These are phyloP conservation scores for Mortierella sp. DNA, from an alignment of 371 early-diverging fungal species.

Conservation along the genomic window DNA sequence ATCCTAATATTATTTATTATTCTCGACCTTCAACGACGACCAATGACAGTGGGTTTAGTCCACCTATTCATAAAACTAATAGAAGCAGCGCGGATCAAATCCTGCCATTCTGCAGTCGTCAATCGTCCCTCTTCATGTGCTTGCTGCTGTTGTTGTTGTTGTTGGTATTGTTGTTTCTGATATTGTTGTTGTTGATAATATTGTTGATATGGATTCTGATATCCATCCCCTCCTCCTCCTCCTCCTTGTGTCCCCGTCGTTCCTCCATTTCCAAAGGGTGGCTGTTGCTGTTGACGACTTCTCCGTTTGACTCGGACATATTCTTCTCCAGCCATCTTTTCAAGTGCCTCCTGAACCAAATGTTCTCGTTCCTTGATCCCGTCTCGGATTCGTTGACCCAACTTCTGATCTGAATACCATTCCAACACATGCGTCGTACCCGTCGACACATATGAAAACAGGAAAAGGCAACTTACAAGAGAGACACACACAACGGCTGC, in stretches of 20 bases:
- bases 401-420: constrained; percentile 44
- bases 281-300: constrained; percentile 24
- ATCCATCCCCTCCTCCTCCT: constrained; percentile 9
- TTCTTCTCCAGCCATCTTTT: constrained; percentile 51
- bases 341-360: constrained; percentile 38
- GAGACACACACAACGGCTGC: constrained; percentile 36
- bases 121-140: constrained; percentile 17
- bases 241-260: constrained; percentile 17
- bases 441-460: constrained; percentile 40
- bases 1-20: constrained; percentile 9
- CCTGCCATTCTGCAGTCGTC: constrained; percentile 50
- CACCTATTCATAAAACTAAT: constrained; percentile 40
- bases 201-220: constrained; percentile 13
- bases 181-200: constrained; percentile 3
- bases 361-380: constrained; percentile 42
- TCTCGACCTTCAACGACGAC: constrained; percentile 6
- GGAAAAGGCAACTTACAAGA: constrained; percentile 32
- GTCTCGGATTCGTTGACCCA: constrained; percentile 45
- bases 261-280: not conserved
- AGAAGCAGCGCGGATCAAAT: constrained; percentile 44
- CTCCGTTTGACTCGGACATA: constrained; percentile 38
- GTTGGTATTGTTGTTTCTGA: constrained; percentile 9
- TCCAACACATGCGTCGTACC: constrained; percentile 37
- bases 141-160: constrained; percentile 3
- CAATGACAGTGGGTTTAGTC: not conserved